These are phyloP conservation scores for Blastobotrys aristatus DNA, from an alignment of 1,139 yeast species.

Conservation along the genomic window DNA sequence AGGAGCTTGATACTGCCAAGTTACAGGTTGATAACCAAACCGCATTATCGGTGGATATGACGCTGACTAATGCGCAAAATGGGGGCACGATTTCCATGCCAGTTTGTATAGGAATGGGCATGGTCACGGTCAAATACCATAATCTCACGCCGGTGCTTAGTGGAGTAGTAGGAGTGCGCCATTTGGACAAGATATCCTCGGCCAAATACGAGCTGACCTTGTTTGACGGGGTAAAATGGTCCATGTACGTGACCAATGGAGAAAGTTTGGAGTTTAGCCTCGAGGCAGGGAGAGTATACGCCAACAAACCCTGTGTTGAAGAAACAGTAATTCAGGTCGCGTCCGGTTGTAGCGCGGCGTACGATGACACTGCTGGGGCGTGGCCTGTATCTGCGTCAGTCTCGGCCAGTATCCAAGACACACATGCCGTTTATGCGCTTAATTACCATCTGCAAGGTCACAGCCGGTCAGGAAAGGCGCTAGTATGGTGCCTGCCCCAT, in stretches of 20 bases:
- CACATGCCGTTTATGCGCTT: conserved; percentile 46
- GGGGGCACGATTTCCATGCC: conserved; percentile 46
- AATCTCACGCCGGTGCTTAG: conserved; percentile 55
- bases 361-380: conserved; percentile 48
- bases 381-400: conserved; percentile 42
- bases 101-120: conserved; percentile 70
- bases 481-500: conserved; percentile 68
- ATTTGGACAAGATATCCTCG: conserved; percentile 28
- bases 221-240: conserved; percentile 50
- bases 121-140: conserved; percentile 58
- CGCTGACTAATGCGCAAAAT: conserved; percentile 36
- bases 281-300: conserved; percentile 10
- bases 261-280: conserved; percentile 1
- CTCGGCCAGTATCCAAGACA: conserved; percentile 35
- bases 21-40: conserved; percentile 22
- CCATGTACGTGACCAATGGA: conserved; percentile 46
- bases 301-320: conserved; percentile 41
- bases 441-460: conserved; percentile 43
- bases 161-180: conserved; percentile 53
- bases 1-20: conserved; percentile 25
- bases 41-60: conserved; percentile 45
- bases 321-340: conserved; percentile 45
- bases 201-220: conserved; percentile 42
- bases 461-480: conserved; percentile 32
- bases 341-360: conserved; percentile 21